Conservation (phyloP, 2,329 filamentous ascomycete genomes). For the Hypoxylon sp. region DNA sequence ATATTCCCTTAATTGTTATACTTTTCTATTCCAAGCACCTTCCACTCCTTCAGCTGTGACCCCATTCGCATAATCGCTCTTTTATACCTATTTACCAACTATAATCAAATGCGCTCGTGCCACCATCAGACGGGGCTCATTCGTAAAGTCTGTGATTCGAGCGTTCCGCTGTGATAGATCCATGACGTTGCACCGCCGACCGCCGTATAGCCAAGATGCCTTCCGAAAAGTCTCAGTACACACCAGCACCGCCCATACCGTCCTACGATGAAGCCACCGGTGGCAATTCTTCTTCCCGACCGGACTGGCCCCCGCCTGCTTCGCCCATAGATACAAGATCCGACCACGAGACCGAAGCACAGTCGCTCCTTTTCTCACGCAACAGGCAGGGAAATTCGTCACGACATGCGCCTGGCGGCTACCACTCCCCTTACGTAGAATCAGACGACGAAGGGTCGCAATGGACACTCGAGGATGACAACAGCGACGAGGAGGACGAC, state of each 20-base stretch:
- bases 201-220: slow-evolving; percentile 48
- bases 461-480: slow-evolving; percentile 56
- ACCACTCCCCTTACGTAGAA: slow-evolving; percentile 80
- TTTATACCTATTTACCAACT: slow-evolving; percentile 23
- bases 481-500: slow-evolving; percentile 59
- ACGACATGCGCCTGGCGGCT: slow-evolving; percentile 65
- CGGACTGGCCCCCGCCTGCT: slow-evolving; percentile 70
- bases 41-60: slow-evolving; percentile 39
- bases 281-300: slow-evolving; percentile 56
- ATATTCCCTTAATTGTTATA: slow-evolving; percentile 29
- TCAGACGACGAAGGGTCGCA: slow-evolving; percentile 67
- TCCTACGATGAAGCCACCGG: slow-evolving; percentile 85
- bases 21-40: slow-evolving; percentile 35
- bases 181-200: slow-evolving; percentile 29
- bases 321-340: slow-evolving; percentile 70
- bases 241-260: slow-evolving; percentile 79
- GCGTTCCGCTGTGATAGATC: slow-evolving; percentile 17
- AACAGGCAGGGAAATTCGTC: slow-evolving; percentile 56
- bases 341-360: slow-evolving; percentile 79
- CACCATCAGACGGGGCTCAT: slow-evolving; percentile 10
- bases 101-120: slow-evolving; percentile 29
- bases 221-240: slow-evolving; percentile 68
- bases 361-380: slow-evolving; percentile 75
- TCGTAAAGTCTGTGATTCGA: slow-evolving; percentile 4
- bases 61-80: slow-evolving; percentile 38